Conservation (phyloP, 345 rosid species). For the Erucastrum elatum region DNA sequence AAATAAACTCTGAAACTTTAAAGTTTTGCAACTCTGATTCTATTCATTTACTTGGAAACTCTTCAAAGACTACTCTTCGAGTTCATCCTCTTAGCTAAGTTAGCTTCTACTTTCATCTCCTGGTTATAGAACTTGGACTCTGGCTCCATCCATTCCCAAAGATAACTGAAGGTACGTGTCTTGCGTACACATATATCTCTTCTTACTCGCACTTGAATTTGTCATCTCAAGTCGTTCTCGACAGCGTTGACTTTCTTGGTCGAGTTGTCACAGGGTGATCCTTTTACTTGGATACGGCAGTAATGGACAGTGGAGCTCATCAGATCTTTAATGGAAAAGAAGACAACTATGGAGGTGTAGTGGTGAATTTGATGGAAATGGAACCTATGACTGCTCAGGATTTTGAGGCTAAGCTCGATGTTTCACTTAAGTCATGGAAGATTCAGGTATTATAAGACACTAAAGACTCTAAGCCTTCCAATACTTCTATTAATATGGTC, state of each 20-base stretch:
- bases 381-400: constrained; percentile 41
- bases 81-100: not conserved
- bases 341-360: constrained; percentile 28
- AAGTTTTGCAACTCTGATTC: not conserved
- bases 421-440: constrained; percentile 52
- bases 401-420: constrained; percentile 47
- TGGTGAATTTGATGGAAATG: constrained; percentile 4
- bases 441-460: constrained; percentile 42
- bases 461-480: not conserved
- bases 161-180: not conserved
- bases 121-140: not conserved
- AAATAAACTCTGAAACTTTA: not conserved
- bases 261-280: not conserved
- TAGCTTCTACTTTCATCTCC: not conserved
- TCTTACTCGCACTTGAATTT: not conserved
- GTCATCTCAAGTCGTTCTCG: not conserved
- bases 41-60: not conserved
- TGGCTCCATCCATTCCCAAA: not conserved
- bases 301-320: constrained; percentile 8
- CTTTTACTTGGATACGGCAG: not conserved
- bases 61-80: not conserved
- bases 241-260: constrained; percentile 11
- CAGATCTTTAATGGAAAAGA: constrained; percentile 39
- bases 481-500: not conserved
- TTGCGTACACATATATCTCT: not conserved